phyloP scores from a whole-genome alignment of 495 filamentous ascomycete genomes.

The Penicillium manginii region DNA sequence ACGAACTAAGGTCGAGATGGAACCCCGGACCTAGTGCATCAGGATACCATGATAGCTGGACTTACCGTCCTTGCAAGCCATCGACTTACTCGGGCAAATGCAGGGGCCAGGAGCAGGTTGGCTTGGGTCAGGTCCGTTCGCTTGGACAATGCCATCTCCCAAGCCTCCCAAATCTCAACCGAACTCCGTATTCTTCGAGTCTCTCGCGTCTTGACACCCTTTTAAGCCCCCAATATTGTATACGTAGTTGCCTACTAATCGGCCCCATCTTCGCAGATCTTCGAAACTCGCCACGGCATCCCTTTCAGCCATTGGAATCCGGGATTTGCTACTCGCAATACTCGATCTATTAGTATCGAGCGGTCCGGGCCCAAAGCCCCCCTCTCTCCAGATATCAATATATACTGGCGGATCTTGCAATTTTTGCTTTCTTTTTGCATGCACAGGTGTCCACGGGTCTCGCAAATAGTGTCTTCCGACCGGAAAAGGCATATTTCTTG shows the following conservation, averaged over 20 bases:
- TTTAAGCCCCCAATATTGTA: slow-evolving; percentile 1
- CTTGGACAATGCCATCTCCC: neutral
- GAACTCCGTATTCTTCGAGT: neutral
- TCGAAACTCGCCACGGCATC: no score
- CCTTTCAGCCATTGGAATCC: no score
- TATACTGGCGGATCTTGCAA: neutral
- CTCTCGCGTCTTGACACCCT: neutral
- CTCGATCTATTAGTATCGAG: no score
- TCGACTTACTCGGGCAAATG: neutral
- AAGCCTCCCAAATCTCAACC: neutral
- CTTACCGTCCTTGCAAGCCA: neutral
- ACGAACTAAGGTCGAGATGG: no score
- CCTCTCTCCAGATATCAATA: neutral
- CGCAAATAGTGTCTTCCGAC: no score
- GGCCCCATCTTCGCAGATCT: neutral
- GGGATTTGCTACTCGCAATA: no score
- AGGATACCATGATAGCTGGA: neutral
- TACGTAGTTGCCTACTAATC: neutral
- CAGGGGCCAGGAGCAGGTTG: neutral
- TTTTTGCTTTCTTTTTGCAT: neutral
- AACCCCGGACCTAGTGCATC: neutral
- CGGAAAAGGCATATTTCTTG: no score
- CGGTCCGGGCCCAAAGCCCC: neutral
- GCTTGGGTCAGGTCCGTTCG: neutral
- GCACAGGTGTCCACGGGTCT: neutral